Evolutionary conservation across 768 basidiomycete species (phyloP).

Genomic region (Boletus rex-veris): DNA sequence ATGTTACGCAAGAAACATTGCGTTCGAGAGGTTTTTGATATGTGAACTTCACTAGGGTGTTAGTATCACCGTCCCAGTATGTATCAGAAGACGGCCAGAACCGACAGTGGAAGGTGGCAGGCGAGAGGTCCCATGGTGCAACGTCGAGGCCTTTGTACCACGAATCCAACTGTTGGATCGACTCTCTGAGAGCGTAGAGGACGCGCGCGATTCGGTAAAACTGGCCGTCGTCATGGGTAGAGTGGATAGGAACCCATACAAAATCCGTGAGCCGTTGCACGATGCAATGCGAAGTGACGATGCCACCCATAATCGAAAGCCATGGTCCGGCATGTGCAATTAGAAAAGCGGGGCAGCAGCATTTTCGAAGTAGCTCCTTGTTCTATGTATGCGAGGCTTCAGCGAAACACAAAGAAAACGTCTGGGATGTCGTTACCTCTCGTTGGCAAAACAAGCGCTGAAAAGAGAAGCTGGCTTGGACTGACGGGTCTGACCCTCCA

Average conservation of each 20-base stretch:
- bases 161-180: conserved; percentile 3
- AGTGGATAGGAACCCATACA: conserved; percentile 23
- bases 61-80: neutral
- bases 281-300: conserved; percentile 26
- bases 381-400: conserved; percentile 5
- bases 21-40: conserved; percentile 23
- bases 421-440: neutral
- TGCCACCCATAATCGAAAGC: conserved; percentile 32
- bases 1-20: conserved; percentile 20
- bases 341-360: conserved; percentile 32
- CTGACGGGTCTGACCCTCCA: conserved; percentile 28
- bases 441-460: conserved; percentile 8
- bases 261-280: conserved; percentile 36
- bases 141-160: conserved; percentile 19
- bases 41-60: conserved; percentile 7
- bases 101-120: conserved; percentile 3
- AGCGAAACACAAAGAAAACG: neutral
- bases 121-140: neutral
- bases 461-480: conserved; percentile 29
- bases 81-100: conserved; percentile 19
- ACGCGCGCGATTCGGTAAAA: conserved; percentile 13
- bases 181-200: conserved; percentile 22
- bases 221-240: conserved; percentile 15
- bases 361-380: conserved; percentile 4
- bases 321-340: conserved; percentile 17